Percentiles rank a stretch among this genome's conserved stretches.
Conservation (phyloP, 2,329 filamentous ascomycete genomes). For the Claviceps monticola region DNA sequence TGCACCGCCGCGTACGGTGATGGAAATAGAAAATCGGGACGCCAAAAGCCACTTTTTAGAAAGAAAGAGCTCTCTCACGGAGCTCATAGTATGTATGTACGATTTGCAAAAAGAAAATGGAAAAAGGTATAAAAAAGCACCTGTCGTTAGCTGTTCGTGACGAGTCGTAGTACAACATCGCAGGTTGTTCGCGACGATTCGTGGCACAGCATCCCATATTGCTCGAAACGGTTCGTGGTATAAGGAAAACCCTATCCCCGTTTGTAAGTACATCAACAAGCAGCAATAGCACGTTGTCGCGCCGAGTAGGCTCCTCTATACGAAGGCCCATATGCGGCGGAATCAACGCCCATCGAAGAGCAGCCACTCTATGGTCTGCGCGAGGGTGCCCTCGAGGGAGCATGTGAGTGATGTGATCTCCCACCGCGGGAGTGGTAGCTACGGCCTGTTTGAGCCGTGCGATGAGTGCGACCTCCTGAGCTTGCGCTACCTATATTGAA, state of each 20-base stretch:
- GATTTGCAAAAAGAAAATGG: not conserved
- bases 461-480: constrained; percentile 10
- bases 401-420: constrained; percentile 4
- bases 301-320: not conserved
- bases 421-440: constrained; percentile 4
- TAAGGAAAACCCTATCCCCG: too few species aligned
- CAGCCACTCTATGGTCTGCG: constrained; percentile 3
- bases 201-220: too few species aligned
- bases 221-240: too few species aligned
- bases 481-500: constrained; percentile 10
- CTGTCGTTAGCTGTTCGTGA: too few species aligned
- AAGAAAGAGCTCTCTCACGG: too few species aligned
- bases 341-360: not conserved
- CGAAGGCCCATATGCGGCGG: not conserved
- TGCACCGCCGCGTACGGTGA: too few species aligned
- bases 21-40: too few species aligned
- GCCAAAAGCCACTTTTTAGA: too few species aligned
- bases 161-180: too few species aligned
- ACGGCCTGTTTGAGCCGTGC: constrained; percentile 3
- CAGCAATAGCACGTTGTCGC: not conserved
- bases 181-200: too few species aligned
- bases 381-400: not conserved
- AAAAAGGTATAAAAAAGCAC: not conserved
- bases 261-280: not conserved
- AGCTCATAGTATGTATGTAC: not conserved